Conservation (phyloP, 2,329 filamentous ascomycete species). For the Arthrobotrys sphaeroides region DNA sequence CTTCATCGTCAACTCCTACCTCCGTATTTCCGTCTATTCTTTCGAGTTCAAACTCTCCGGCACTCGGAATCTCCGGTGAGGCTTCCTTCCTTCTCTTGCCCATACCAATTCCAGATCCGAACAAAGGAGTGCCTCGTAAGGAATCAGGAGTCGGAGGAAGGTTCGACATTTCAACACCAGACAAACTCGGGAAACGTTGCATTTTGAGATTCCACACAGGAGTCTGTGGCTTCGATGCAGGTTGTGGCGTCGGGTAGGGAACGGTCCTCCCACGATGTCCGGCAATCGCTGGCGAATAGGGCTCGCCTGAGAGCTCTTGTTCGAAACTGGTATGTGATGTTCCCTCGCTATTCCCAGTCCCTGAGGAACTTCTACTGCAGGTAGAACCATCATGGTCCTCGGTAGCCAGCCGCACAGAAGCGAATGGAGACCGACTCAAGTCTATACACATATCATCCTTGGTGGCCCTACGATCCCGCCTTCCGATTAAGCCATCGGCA, state of each 20-base stretch:
- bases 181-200: slow-evolving; percentile 48
- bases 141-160: slow-evolving; percentile 45
- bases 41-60: not conserved
- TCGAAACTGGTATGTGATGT: slow-evolving; percentile 50
- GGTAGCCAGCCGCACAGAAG: slow-evolving; percentile 1
- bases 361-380: slow-evolving; percentile 38
- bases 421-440: slow-evolving; percentile 7
- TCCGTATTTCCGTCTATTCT: not conserved
- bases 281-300: slow-evolving; percentile 24
- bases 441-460: slow-evolving; percentile 38
- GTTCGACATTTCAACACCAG: slow-evolving; percentile 46
- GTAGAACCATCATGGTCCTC: slow-evolving; percentile 28
- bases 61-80: slow-evolving; percentile 46
- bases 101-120: slow-evolving; percentile 6
- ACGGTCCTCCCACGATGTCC: slow-evolving; percentile 37
- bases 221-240: slow-evolving; percentile 41
- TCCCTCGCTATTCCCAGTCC: slow-evolving; percentile 34
- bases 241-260: slow-evolving; percentile 42
- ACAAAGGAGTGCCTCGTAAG: slow-evolving; percentile 32
- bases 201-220: slow-evolving; percentile 36
- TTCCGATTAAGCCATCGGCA: slow-evolving; percentile 19
- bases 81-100: slow-evolving; percentile 8
- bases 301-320: slow-evolving; percentile 11
- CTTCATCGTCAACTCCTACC: not conserved
- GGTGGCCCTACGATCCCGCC: slow-evolving; percentile 22